These are phyloP conservation scores for Serendipita sp. DNA, from an alignment of 768 basidiomycete genomes.

Conservation along the genomic window DNA sequence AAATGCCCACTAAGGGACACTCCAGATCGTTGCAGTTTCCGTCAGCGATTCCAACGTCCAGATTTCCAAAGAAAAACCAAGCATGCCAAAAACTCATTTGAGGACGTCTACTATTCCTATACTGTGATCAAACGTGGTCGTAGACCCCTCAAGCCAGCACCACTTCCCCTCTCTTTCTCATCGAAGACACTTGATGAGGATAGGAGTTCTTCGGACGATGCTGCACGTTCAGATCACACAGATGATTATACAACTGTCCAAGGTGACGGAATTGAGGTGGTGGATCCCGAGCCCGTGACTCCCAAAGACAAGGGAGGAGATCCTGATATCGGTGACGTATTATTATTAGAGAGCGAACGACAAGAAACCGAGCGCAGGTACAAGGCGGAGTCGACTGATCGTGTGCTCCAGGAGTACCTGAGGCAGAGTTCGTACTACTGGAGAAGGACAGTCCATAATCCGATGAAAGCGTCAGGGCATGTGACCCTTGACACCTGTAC, in stretches of 20 bases:
- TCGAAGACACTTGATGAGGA: background rate
- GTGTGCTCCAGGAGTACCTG: constrained; percentile 35
- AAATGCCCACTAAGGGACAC: constrained; percentile 46
- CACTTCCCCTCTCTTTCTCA: background rate
- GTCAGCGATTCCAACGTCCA: constrained; percentile 76
- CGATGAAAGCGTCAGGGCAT: constrained; percentile 81
- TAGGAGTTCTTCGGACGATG: background rate
- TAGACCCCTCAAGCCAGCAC: constrained; percentile 29
- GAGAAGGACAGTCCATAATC: constrained; percentile 87
- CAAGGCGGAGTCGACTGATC: background rate
- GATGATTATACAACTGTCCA: background rate
- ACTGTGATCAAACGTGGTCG: constrained; percentile 68
- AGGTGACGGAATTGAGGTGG: constrained; percentile 1
- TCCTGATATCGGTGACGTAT: background rate
- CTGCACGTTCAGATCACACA: background rate
- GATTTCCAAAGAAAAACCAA: constrained; percentile 75
- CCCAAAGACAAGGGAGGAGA: background rate
- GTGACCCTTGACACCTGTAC: constrained; percentile 83
- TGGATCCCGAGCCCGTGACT: background rate
- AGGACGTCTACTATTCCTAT: constrained; percentile 81
- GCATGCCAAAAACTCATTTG: constrained; percentile 68
- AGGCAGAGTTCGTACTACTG: constrained; percentile 65
- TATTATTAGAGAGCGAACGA: background rate
- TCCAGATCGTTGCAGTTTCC: constrained; percentile 47
- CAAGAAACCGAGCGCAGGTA: background rate